Evolutionary conservation across 371 early-diverging fungal genomes (phyloP).

Genomic region (Mucor piriformis): DNA sequence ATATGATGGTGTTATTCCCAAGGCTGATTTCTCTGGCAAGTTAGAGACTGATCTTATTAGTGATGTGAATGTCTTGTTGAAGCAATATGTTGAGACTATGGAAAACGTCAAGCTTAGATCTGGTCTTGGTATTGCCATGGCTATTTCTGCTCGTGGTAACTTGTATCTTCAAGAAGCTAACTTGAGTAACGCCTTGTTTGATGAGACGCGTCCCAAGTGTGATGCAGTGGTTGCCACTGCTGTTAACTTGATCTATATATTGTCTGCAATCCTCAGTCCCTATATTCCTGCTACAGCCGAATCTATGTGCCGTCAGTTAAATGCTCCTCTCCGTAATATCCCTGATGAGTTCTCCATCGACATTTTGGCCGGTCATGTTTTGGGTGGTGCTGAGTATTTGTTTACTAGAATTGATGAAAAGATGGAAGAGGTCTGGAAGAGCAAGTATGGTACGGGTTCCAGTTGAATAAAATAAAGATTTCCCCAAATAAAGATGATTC

Average conservation of each 20-base stretch:
- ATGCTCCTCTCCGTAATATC: slow-evolving; percentile 76
- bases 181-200: slow-evolving; percentile 86
- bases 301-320: slow-evolving; percentile 79
- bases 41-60: slow-evolving; percentile 68
- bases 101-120: slow-evolving; percentile 86
- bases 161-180: slow-evolving; percentile 93
- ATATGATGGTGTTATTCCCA: slow-evolving; percentile 82
- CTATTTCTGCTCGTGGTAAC: slow-evolving; percentile 95
- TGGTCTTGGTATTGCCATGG: slow-evolving; percentile 89
- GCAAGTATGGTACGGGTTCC: slow-evolving; percentile 71
- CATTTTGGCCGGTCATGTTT: slow-evolving; percentile 78
- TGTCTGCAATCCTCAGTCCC: slow-evolving; percentile 89
- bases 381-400: slow-evolving; percentile 89
- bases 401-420: slow-evolving; percentile 89
- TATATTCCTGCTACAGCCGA: slow-evolving; percentile 93
- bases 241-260: slow-evolving; percentile 85
- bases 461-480: slow-evolving; percentile 12
- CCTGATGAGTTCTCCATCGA: slow-evolving; percentile 74
- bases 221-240: slow-evolving; percentile 86
- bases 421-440: slow-evolving; percentile 68
- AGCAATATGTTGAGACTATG: slow-evolving; percentile 79
- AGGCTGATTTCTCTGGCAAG: slow-evolving; percentile 48
- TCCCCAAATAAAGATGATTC: too few relatives aligned
- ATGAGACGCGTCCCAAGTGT: slow-evolving; percentile 76
- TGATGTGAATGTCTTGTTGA: slow-evolving; percentile 82